phyloP scores from a whole-genome alignment of 768 basidiomycete genomes.

The Myochromella boudieri region DNA sequence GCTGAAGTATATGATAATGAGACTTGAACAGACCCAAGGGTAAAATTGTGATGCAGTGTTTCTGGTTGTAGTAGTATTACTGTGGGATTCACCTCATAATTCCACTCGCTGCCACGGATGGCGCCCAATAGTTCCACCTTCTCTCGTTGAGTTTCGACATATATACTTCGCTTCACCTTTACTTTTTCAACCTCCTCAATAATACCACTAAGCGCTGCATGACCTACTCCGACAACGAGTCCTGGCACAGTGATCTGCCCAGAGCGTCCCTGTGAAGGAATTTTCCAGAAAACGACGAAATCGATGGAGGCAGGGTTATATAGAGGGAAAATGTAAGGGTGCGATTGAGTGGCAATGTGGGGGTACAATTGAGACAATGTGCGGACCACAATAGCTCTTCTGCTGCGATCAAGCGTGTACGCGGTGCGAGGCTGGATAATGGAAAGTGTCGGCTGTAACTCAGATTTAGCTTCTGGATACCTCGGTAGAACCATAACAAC shows the following conservation, averaged over 20 bases:
- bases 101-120: constrained; percentile 73
- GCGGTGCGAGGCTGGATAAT: constrained; percentile 29
- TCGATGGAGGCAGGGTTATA: constrained; percentile 74
- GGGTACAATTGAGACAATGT: constrained; percentile 42
- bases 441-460: constrained; percentile 17
- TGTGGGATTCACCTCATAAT: constrained; percentile 75
- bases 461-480: constrained; percentile 17
- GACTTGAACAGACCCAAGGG: constrained; percentile 61
- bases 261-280: constrained; percentile 54
- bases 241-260: constrained; percentile 65
- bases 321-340: constrained; percentile 74
- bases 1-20: neutral
- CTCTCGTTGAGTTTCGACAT: constrained; percentile 85
- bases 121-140: constrained; percentile 64
- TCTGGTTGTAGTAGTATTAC: constrained; percentile 45
- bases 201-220: constrained; percentile 62
- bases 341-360: constrained; percentile 52
- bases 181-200: constrained; percentile 59
- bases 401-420: constrained; percentile 52
- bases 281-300: constrained; percentile 74
- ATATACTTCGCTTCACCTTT: constrained; percentile 82
- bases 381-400: constrained; percentile 40
- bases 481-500: constrained; percentile 39
- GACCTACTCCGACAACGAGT: constrained; percentile 63
- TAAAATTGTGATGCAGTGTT: constrained; percentile 62